phyloP scores from a whole-genome alignment of 352 stramenopile species.

The Globisporangium paroecandrum region DNA sequence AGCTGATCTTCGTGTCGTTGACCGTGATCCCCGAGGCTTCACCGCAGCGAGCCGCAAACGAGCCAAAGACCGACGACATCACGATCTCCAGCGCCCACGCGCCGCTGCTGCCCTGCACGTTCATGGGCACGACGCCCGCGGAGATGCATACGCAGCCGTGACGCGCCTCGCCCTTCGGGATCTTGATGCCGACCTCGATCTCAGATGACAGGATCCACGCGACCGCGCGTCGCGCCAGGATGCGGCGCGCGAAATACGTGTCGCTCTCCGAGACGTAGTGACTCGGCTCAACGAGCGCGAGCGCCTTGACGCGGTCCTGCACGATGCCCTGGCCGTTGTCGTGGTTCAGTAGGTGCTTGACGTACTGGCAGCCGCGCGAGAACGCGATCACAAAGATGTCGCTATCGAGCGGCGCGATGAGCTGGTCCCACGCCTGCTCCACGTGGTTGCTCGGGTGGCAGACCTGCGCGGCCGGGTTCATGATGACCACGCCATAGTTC shows the following conservation, averaged over 20 bases:
- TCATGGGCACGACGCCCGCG: slow-evolving; percentile 62
- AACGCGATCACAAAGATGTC: slow-evolving; percentile 81
- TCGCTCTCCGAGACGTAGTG: slow-evolving; percentile 76
- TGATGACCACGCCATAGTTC: slow-evolving; percentile 78
- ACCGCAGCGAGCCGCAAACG: slow-evolving; percentile 65
- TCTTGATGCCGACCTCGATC: slow-evolving; percentile 71
- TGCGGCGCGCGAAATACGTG: slow-evolving; percentile 70
- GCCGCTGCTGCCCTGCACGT: slow-evolving; percentile 65
- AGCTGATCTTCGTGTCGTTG: slow-evolving; percentile 67
- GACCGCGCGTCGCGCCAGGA: slow-evolving; percentile 63
- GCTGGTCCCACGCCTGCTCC: slow-evolving; percentile 74
- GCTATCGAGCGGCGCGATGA: slow-evolving; percentile 58
- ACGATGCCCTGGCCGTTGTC: slow-evolving; percentile 77
- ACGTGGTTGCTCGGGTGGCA: slow-evolving; percentile 74
- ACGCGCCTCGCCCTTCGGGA: slow-evolving; percentile 59
- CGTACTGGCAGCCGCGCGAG: slow-evolving; percentile 69
- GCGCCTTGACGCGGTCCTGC: slow-evolving; percentile 76
- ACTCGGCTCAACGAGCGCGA: slow-evolving; percentile 77
- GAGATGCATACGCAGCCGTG: slow-evolving; percentile 82
- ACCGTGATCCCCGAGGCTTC: slow-evolving; percentile 69
- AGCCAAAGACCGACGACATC: slow-evolving; percentile 82
- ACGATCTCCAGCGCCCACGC: slow-evolving; percentile 81
- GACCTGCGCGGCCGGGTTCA: slow-evolving; percentile 76
- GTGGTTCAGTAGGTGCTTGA: slow-evolving; percentile 77
- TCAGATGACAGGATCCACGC: slow-evolving; percentile 76